Evolutionary conservation across 768 basidiomycete species (phyloP).

Genomic region (Polyporus arcularius): DNA sequence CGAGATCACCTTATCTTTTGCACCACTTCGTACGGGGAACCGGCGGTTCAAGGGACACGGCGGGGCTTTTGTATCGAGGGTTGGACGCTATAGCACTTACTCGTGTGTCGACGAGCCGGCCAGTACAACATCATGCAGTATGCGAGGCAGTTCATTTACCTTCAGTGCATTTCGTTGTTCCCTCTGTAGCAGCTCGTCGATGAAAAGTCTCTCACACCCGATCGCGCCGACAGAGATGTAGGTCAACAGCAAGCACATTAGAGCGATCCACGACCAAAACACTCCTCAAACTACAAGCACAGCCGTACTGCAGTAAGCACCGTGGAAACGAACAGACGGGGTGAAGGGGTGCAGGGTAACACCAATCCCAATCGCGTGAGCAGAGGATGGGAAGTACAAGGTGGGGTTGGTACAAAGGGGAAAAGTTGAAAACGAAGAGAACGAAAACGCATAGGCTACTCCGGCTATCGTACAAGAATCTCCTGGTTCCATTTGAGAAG

Average conservation of each 20-base stretch:
- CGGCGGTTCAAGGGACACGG: too few relatives aligned
- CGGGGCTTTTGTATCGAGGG: too few relatives aligned
- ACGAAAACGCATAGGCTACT: slow-evolving; percentile 1
- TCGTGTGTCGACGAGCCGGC: too few relatives aligned
- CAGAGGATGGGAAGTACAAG: slow-evolving; percentile 6
- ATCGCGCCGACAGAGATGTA: background rate
- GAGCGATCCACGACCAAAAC: slow-evolving; percentile 18
- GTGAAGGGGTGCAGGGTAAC: background rate
- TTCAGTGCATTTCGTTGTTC: too few relatives aligned
- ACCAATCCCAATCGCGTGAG: slow-evolving; percentile 5
- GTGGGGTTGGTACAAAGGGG: slow-evolving; percentile 10
- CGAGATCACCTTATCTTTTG: too few relatives aligned
- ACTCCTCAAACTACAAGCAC: slow-evolving; percentile 4
- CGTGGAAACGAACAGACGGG: background rate
- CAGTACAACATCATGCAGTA: too few relatives aligned
- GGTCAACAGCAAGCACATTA: slow-evolving; percentile 17
- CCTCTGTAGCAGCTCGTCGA: background rate
- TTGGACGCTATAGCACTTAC: too few relatives aligned
- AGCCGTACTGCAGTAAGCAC: too few relatives aligned
- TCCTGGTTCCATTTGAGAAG: slow-evolving; percentile 4
- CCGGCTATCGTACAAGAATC: slow-evolving; percentile 24
- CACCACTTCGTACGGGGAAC: too few relatives aligned
- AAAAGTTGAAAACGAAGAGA: background rate
- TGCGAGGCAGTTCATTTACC: too few relatives aligned
- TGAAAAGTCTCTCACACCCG: background rate